Base-by-base conservation (phyloP, 495 filamentous ascomycete genomes). In the Letharia columbiana region DNA sequence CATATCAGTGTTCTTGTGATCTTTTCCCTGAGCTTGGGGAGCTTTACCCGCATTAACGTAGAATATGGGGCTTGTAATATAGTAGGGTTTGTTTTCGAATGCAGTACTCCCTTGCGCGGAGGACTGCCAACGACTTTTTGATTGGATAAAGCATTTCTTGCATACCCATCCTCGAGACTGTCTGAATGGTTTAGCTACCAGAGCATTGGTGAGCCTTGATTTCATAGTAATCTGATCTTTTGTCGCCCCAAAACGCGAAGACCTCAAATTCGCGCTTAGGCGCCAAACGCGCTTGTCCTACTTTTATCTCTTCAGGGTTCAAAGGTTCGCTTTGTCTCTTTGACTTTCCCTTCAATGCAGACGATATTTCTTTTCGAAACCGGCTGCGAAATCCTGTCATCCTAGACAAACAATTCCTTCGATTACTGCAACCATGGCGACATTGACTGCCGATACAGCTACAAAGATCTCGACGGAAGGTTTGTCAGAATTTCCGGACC, bases 61-160 rank as follows among this genome's bases (percentile, higher is more conserved):
- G 81, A 98, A 99, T 60, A 99, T 99, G 10, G 94, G 94, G 10
- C 91, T 92, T 5, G 94, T 98, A 70, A 97, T 81, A 82, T 97
- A 98, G 81, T 88, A 97, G 8, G 95, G 92, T 79, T 98, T 98
- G 69, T 81, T 78, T 69, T 66, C 40, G 47, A 42, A 44, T 61
- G 35, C 45, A 52, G 23, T 13, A 23, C 23, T 18, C 31, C 11
- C 2, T 56, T 15, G 52, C 49, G 39, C 18, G 17, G 58, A 62
- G 64, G 66, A 56, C 41, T 52, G 64, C 37, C 67, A 68, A 18
- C 65, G 67, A 41, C 65, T 31, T 10, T 54, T 42, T 13, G 39
- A 15, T 23, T 41, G 56, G 23, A 23, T 6, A 20, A 17, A 61
- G 57, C 64, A 69, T 64, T 37, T 41, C 28, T 37, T 60, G 44